These are phyloP conservation scores for Triticum dicoccoides DNA, from an alignment of 176 grass and related monocot genomes.

Conservation along the genomic window DNA sequence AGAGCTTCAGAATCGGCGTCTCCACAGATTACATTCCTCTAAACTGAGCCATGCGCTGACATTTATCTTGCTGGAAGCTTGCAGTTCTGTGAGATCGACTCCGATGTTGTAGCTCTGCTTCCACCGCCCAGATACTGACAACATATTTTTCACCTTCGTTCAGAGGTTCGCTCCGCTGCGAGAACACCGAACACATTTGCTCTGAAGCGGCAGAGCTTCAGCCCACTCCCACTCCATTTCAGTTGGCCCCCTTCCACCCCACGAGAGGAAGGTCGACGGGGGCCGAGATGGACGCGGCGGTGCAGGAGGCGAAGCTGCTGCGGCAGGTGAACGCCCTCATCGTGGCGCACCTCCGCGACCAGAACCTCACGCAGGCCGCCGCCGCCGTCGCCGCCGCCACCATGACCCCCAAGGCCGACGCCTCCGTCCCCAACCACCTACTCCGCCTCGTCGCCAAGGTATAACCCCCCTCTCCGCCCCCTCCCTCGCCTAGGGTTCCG, in stretches of 20 bases:
- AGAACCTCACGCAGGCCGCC: conserved; percentile 77
- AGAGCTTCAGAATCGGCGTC: too few species aligned
- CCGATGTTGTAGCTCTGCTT: too few species aligned
- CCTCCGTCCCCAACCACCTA: conserved; percentile 45
- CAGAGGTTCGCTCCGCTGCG: too few species aligned
- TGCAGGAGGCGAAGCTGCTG: conserved; percentile 81
- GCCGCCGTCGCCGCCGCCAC: conserved; percentile 70
- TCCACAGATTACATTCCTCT: too few species aligned
- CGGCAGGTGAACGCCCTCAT: conserved; percentile 83
- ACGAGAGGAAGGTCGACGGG: neutral
- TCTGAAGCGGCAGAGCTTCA: neutral
- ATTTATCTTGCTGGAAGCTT: too few species aligned
- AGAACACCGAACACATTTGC: neutral
- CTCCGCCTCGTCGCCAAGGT: conserved; percentile 93
- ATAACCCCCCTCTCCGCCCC: neutral
- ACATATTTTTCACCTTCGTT: too few species aligned
- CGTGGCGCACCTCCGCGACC: conserved; percentile 78
- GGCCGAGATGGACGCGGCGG: conserved; percentile 59
- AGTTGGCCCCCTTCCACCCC: neutral
- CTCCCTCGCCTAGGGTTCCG: neutral
- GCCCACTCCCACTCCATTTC: neutral
- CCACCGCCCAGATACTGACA: too few species aligned
- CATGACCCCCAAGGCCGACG: conserved; percentile 68
- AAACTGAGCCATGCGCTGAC: too few species aligned
- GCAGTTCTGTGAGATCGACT: too few species aligned